Evolutionary conservation across 2,329 filamentous ascomycete species (phyloP).

Genomic region (Xylariaceae sp.): DNA sequence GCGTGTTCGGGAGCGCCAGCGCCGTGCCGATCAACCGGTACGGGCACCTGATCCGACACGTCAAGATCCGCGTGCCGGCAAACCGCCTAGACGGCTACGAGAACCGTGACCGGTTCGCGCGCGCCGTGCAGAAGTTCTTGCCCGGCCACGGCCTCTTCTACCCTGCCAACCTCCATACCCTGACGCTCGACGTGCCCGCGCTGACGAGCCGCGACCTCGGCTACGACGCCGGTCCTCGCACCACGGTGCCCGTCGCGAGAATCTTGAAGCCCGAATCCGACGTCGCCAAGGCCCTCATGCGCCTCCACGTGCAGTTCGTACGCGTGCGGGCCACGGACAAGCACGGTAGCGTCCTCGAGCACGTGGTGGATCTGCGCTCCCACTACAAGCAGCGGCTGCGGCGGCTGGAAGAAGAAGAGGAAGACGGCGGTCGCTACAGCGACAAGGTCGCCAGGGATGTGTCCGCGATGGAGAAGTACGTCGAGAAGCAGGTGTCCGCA

Average conservation of each 20-base stretch:
- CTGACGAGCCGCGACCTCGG: constrained; percentile 7
- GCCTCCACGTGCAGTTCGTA: constrained; percentile 42
- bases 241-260: constrained; percentile 39
- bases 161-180: constrained; percentile 41
- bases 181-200: constrained; percentile 48
- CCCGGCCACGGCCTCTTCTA: constrained; percentile 22
- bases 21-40: constrained; percentile 42
- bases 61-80: constrained; percentile 47
- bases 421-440: neutral
- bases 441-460: constrained; percentile 18
- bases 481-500: constrained; percentile 2
- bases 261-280: constrained; percentile 38
- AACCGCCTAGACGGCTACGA: constrained; percentile 39
- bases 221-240: neutral
- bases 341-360: constrained; percentile 19
- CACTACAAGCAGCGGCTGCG: constrained; percentile 19
- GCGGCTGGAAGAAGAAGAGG: neutral
- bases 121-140: constrained; percentile 43
- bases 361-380: constrained; percentile 27
- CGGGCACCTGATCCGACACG: constrained; percentile 43
- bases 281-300: constrained; percentile 37
- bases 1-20: constrained; percentile 34
- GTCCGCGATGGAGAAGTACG: constrained; percentile 11
- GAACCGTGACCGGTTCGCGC: constrained; percentile 36
- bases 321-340: constrained; percentile 39